Evolutionary conservation across 176 grass and related monocot species (phyloP).

Genomic region (Panicum miliaceum): DNA sequence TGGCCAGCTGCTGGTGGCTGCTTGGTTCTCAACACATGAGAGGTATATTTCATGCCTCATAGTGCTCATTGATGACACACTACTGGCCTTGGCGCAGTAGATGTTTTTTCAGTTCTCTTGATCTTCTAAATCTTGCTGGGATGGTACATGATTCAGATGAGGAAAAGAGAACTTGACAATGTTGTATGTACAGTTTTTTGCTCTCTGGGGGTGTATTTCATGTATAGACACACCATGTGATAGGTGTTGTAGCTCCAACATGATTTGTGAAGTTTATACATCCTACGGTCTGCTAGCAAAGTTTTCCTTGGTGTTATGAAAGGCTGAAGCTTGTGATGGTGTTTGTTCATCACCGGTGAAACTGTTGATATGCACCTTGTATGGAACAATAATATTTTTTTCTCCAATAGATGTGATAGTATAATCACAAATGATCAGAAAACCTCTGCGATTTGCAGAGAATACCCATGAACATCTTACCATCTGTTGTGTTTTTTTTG

Average conservation of each 20-base stretch:
- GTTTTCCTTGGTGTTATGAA: constrained; percentile 4
- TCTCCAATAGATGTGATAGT: constrained; percentile 8
- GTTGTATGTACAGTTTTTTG: constrained; percentile 61
- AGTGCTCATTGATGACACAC: constrained; percentile 10
- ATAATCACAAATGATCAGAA: not conserved
- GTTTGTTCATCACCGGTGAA: constrained; percentile 9
- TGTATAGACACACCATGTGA: constrained; percentile 45
- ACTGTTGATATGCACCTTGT: constrained; percentile 30
- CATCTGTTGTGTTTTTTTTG: not conserved
- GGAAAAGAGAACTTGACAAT: constrained; percentile 41
- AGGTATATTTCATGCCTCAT: constrained; percentile 49
- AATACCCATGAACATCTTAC: not conserved
- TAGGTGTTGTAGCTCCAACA: constrained; percentile 45
- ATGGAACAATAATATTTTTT: not conserved
- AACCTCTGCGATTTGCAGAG: not conserved
- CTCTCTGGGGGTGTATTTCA: constrained; percentile 27
- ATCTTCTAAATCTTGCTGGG: constrained; percentile 32
- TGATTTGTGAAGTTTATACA: constrained; percentile 44
- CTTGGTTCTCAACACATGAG: constrained; percentile 6
- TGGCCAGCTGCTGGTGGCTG: not conserved
- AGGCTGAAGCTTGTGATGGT: constrained; percentile 32
- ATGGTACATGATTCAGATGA: constrained; percentile 31
- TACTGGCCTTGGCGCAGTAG: constrained; percentile 27
- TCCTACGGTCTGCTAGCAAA: constrained; percentile 25
- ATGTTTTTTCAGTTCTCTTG: constrained; percentile 43